Evolutionary conservation across 2,329 filamentous ascomycete species (phyloP), one percentile per base, ranked within the genome.

Genomic region (Fusarium setosum): DNA sequence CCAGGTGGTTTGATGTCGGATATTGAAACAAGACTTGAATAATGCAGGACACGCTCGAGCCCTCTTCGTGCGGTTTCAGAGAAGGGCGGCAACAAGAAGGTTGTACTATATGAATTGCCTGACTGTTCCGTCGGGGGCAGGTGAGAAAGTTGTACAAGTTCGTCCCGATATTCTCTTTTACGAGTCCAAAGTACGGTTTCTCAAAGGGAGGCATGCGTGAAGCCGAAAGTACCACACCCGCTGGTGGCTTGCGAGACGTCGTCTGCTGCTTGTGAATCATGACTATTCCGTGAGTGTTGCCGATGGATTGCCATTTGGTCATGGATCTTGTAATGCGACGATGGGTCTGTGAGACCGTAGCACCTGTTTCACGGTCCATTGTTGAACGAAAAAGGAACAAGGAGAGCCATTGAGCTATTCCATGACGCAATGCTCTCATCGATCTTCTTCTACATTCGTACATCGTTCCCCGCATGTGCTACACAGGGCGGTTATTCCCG

Each of bases 21-120:
- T 68, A 65, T 6, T 6, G 18, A 0, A 40, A 26, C 6, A 59
- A 15, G 0, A 67, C 4, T 41, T 35, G 5, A 42, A 3, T 0
- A 68, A 55, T 0, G 68, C 6, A 0, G 65, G 65, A 0, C 56
- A 65, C 3, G 65, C 65, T 17, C 68, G 64, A 2, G 18, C 34
- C 3, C 65, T 65, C 2, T 61, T 54, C 1, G 65, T 68, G 0
- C 65, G 18, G 1, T 67, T 67, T 65, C 65, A 67, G 0, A 67
- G 65, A 1, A 65, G 53, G 13, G 61, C 65, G 5, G 65, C 65
- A 3, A 67, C 65, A 1, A 67, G 37, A 0, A 67, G 29, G 1
- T 44, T 38, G n/a, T n/a, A n/a, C n/a, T n/a, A n/a, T n/a, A n/a
- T n/a, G n/a, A n/a, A n/a, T n/a, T n/a, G n/a, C n/a, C n/a, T n/a